Evolutionary conservation across 2,329 filamentous ascomycete species (phyloP).

Genomic region (Claviceps fusiformis): DNA sequence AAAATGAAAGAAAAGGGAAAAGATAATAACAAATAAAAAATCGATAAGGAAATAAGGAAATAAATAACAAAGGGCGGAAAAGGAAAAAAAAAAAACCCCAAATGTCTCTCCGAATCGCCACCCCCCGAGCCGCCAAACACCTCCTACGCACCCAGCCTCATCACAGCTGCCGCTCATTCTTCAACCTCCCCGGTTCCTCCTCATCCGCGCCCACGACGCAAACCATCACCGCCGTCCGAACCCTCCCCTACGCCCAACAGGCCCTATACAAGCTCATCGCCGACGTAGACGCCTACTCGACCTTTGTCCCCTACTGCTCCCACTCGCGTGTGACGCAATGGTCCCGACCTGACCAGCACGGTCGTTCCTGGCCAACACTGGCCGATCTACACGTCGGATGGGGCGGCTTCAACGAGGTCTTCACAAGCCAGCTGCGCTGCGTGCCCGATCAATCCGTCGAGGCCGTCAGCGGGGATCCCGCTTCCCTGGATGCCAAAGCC

Average conservation of each 20-base stretch:
- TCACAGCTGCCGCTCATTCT: slow-evolving; percentile 7
- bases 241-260: slow-evolving; percentile 57
- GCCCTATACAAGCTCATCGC: slow-evolving; percentile 76
- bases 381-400: slow-evolving; percentile 78
- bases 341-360: slow-evolving; percentile 39
- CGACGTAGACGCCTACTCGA: slow-evolving; percentile 71
- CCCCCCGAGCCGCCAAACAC: not conserved
- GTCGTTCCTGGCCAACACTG: slow-evolving; percentile 51
- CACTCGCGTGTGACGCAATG: slow-evolving; percentile 64
- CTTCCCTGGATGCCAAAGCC: slow-evolving; percentile 27
- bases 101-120: slow-evolving; percentile 2
- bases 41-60: not conserved
- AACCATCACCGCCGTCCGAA: slow-evolving; percentile 58
- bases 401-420: slow-evolving; percentile 70
- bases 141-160: not conserved
- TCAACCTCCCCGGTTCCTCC: slow-evolving; percentile 6
- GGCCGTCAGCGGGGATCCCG: slow-evolving; percentile 50
- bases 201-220: slow-evolving; percentile 30
- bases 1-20: not conserved
- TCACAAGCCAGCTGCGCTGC: slow-evolving; percentile 69
- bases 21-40: not conserved
- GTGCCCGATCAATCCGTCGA: slow-evolving; percentile 60
- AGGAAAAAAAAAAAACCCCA: not conserved
- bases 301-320: slow-evolving; percentile 87
- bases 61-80: not conserved